Percentiles rank a stretch among this genome's conserved stretches.
Conservation (phyloP, 805 yeast genomes). For the Jamesozyma hellenica region DNA sequence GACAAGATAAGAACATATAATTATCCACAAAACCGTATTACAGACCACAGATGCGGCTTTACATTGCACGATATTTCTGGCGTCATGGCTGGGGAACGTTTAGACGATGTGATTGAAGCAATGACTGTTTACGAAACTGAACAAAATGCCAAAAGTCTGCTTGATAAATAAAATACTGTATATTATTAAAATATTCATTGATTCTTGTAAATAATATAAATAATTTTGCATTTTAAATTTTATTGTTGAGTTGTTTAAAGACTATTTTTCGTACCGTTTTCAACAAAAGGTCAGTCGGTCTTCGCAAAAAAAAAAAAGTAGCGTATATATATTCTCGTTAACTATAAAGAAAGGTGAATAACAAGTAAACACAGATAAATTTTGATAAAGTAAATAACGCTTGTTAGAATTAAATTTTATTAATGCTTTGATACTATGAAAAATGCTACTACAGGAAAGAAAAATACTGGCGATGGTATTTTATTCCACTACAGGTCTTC, state of each 20-base stretch:
- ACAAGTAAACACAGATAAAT: too few species aligned
- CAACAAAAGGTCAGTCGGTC: too few species aligned
- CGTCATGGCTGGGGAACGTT: constrained; percentile 48
- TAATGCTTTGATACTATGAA: not conserved
- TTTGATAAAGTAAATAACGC: too few species aligned
- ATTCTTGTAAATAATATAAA: too few species aligned
- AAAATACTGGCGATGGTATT: not conserved
- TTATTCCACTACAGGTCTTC: constrained; percentile 11
- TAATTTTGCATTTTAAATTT: too few species aligned
- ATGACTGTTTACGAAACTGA: constrained; percentile 40
- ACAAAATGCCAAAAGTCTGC: constrained; percentile 34
- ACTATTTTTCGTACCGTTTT: too few species aligned
- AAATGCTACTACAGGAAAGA: not conserved
- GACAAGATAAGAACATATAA: constrained; percentile 93
- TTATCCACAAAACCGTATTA: constrained; percentile 82
- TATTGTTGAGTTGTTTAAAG: too few species aligned
- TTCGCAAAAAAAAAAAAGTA: too few species aligned
- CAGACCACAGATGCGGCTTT: constrained; percentile 85
- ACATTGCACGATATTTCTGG: constrained; percentile 68
- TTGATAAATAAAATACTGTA: constrained; percentile 9
- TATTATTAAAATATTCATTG: too few species aligned
- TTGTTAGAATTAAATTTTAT: too few species aligned
- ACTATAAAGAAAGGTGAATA: too few species aligned
- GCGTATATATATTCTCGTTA: too few species aligned
- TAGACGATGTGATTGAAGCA: constrained; percentile 47